A percentile compares a stretch with the other conserved stretches of the same genome.
phyloP scores from a whole-genome alignment of 805 yeast genomes.

The Hermanozyma aechmeae region DNA sequence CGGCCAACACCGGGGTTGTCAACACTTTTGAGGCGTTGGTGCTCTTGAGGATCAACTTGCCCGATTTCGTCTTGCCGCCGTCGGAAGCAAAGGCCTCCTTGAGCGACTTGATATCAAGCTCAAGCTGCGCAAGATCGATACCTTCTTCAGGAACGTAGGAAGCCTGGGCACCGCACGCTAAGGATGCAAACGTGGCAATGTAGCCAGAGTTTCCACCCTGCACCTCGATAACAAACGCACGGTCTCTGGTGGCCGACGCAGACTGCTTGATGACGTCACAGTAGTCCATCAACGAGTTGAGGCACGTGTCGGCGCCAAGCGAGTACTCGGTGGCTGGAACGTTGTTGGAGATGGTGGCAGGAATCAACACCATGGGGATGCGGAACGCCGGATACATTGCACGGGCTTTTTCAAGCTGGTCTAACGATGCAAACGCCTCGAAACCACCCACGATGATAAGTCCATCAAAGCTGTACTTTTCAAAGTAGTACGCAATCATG shows the following conservation, averaged over 20 bases:
- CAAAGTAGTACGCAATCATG: constrained; percentile 61
- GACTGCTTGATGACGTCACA: constrained; percentile 75
- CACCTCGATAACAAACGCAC: constrained; percentile 74
- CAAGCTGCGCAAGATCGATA: constrained; percentile 48
- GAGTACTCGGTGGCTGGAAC: constrained; percentile 81
- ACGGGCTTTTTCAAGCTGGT: constrained; percentile 56
- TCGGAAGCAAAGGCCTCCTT: constrained; percentile 51
- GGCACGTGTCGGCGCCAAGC: constrained; percentile 66
- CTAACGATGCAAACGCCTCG: constrained; percentile 66
- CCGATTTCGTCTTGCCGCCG: constrained; percentile 57
- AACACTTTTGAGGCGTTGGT: constrained; percentile 63
- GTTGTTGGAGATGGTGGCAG: constrained; percentile 73
- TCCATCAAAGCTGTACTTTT: constrained; percentile 61
- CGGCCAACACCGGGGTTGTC: constrained; percentile 60
- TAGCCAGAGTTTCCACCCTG: constrained; percentile 84
- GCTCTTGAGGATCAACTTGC: constrained; percentile 60
- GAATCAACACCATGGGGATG: constrained; percentile 70
- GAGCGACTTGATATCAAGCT: constrained; percentile 63
- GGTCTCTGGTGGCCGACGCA: constrained; percentile 68
- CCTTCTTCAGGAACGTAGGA: constrained; percentile 73
- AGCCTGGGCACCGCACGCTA: constrained; percentile 66
- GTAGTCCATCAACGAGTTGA: constrained; percentile 60
- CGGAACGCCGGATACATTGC: constrained; percentile 58
- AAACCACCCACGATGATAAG: constrained; percentile 73
- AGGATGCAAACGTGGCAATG: constrained; percentile 59